Evolutionary conservation across 2,329 filamentous ascomycete species (phyloP), one percentile per base, ranked within the genome.

Genomic region (Venturia aucupariae): DNA sequence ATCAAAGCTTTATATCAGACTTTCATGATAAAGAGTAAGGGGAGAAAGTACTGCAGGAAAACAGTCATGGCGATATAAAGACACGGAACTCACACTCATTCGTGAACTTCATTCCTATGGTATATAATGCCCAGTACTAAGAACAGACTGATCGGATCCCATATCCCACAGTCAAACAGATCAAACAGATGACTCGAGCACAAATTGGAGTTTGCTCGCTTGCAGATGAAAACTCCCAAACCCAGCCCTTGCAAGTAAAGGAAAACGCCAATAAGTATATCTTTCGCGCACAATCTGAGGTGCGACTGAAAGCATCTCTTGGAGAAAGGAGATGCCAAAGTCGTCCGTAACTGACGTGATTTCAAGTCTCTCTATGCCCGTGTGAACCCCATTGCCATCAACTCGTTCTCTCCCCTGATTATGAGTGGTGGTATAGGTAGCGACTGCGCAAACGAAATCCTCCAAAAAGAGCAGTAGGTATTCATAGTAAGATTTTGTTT

Each of bases 81-180:
- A 35, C 32, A 10, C 32, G 32, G 32, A 35, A 35, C 51, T 57
- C 51, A 35, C 51, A 35, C 3, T 35, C 51, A n/a, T n/a, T 35
- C 51, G 17, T 35, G 35, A 57, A 19, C 17, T 57, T 57, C 51
- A 57, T 57, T 57, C 51, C 35, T 57, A 57, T 54, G 48, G 48
- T 54, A 35, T 57, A 57, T 38, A 17, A 57, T 35, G 51, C 17
- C 30, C 51, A 4, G 19, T 57, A n/a, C 51, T 57, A 57, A 35
- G n/a, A n/a, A n/a, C n/a, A n/a, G n/a, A n/a, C n/a, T n/a, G n/a
- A 32, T 4, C 48, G 19, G 19, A 32, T 4, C n/a, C 24, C 48
- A 22, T 57, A 35, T n/a, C 27, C 51, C 51, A 57, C 51, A 35
- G 10, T 11, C 30, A 51, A 35, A 57, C 30, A 57, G 35, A 35